Evolutionary conservation across 345 rosid genomes (phyloP), one percentile per base, ranked within the genome.

Genomic region (Linum tenue): DNA sequence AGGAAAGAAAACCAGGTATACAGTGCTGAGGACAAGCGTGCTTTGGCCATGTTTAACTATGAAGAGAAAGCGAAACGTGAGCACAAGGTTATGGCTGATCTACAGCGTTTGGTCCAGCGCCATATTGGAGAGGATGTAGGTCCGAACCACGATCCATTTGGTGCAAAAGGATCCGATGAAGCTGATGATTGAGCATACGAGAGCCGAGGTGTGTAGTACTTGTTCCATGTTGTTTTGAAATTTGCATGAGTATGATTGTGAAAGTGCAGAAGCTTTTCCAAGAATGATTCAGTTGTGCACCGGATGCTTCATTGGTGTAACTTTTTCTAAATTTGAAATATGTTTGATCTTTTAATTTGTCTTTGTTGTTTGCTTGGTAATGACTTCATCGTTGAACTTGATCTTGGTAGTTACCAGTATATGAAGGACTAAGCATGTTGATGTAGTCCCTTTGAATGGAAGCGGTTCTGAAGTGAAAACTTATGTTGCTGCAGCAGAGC

Each of bases 1-100:
- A 85, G 99, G 87, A 95, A 91, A 73, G 96, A 95, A 81, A 95
- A 91, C 80, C 99, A 91, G 69, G 99, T 95, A 66, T 95, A 91
- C 61, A 91, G 99, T 72, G 99, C 97, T 6, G 97, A 95, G 80
- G 99, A 91, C 63, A 95, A 87, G 86, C 80, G 96, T 8, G 99
- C 96, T 4, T 67, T 89, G 84, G 98, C 99, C 2, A 91, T 91
- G 96, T 95, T 91, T 70, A 95, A 89, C 79, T 95, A 95, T 60
- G 99, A 95, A 69, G 99, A 95, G 83, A 94, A 88, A 82, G 85
- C 97, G 0, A 95, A 95, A 71, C 90, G 99, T 0, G 99, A 95
- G 78, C 90, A 84, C 73, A 95, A 95, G 84, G 97, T 95, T 71
- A 95, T 91, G 99, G 86, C 92, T 67, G 98, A 89, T 80, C 78